A percentile compares a stretch with the other conserved stretches of the same genome.
Conservation (phyloP, 2,329 filamentous ascomycete genomes). For the Arthrobotrys sphaeroides region DNA sequence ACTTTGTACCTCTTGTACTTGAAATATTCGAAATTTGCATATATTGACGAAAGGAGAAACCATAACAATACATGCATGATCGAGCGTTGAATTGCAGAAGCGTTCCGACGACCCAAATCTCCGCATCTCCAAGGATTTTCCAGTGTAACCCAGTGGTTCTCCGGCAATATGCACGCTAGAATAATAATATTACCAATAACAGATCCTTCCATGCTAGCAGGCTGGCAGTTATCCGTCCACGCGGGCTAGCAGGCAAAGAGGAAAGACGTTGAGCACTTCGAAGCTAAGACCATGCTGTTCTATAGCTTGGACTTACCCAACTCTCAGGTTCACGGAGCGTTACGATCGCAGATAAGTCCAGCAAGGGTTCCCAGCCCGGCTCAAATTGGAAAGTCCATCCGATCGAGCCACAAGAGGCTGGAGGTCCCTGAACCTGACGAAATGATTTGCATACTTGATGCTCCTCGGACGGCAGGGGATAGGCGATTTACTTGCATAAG, state of each 20-base stretch:
- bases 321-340: not conserved
- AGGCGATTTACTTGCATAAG: not conserved
- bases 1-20: too few relatives aligned
- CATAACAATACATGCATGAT: too few relatives aligned
- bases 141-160: not conserved
- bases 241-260: not conserved
- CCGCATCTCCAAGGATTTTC: not conserved
- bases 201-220: not conserved
- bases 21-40: not conserved
- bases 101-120: not conserved
- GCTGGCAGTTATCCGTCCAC: not conserved
- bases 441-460: not conserved
- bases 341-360: not conserved
- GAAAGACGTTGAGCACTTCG: too few relatives aligned
- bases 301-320: conserved; percentile 8
- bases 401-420: conserved; percentile 32
- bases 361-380: not conserved
- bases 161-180: not conserved
- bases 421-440: conserved; percentile 12
- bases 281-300: not conserved
- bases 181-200: not conserved
- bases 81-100: not conserved
- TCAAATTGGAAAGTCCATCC: conserved; percentile 7
- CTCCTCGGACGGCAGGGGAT: not conserved
- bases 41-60: not conserved